Evolutionary conservation across 2,329 filamentous ascomycete genomes (phyloP), one percentile per base, ranked within the genome.

Genomic region (Septoria linicola): DNA sequence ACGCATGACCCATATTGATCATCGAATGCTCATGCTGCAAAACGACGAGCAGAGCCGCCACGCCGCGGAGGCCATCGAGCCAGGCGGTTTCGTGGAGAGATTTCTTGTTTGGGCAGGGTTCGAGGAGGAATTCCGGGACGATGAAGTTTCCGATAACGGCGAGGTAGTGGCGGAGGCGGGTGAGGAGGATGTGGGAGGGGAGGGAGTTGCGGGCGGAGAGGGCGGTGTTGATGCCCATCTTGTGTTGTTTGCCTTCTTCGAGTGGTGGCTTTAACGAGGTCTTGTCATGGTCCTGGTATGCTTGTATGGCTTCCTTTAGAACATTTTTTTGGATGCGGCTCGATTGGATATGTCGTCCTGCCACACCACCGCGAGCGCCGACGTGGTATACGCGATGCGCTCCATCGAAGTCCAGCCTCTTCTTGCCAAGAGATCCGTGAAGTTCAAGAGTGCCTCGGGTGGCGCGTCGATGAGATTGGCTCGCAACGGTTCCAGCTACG

Each of bases 41-140:
- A 63, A 84, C 85, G 13, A 87, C 83, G 16, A 84, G 62, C 25
- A 87, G 74, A 6, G 83, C 81, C 7, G 82, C 82, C 56, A 85
- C 83, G 2, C 83, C 83, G 57, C 83, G 73, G 8, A 87, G 69
- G 10, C 83, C 83, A 58, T 87, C 83, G 7, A 83, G 73, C 58
- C 79, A 82, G n/a, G 80, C 78, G 2, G 80, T 83, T 6, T 53
- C 50, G 37, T 19, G 11, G 35, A 23, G n/a, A 10, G 19, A 21
- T 31, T 34, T 43, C 5, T 8, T 34, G 8, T 19, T 25, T 6
- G 14, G 25, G 11, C 11, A 16, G 11, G 13, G 17, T 21, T 27
- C 3, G 23, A 39, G 17, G 23, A 10, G 14, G 34, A n/a, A 27
- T n/a, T 36, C 42, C 11, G 42, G 41, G 11, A 36, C 13, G 21